Evolutionary conservation across 768 basidiomycete species (phyloP).

Genomic region (Rhizopogon vulgaris): DNA sequence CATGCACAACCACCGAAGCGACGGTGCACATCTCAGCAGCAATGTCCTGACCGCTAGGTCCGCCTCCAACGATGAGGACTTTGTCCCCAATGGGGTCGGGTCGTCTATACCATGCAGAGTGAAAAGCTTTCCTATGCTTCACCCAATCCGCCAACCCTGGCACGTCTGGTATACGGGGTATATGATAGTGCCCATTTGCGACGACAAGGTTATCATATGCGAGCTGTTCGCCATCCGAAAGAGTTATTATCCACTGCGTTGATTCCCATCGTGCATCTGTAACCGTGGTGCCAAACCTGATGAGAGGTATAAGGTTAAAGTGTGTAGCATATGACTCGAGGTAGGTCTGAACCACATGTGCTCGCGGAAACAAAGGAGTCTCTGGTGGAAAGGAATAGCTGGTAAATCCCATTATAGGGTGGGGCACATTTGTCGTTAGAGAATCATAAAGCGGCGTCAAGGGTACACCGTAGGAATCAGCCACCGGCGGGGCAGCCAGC

Average conservation of each 20-base stretch:
- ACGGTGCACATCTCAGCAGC: slow-evolving; percentile 45
- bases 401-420: slow-evolving; percentile 68
- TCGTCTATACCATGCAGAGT: slow-evolving; percentile 65
- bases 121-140: slow-evolving; percentile 42
- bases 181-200: slow-evolving; percentile 69
- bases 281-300: slow-evolving; percentile 60
- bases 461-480: slow-evolving; percentile 37
- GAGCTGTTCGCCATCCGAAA: slow-evolving; percentile 30
- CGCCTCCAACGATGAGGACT: slow-evolving; percentile 44
- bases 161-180: slow-evolving; percentile 55
- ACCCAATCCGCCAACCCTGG: slow-evolving; percentile 62
- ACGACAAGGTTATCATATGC: slow-evolving; percentile 63
- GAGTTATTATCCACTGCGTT: slow-evolving; percentile 43
- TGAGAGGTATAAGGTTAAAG: slow-evolving; percentile 55
- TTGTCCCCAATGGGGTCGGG: slow-evolving; percentile 34
- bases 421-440: slow-evolving; percentile 76
- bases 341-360: slow-evolving; percentile 60
- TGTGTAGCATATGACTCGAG: slow-evolving; percentile 57
- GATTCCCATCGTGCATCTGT: slow-evolving; percentile 34
- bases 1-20: slow-evolving; percentile 48
- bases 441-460: slow-evolving; percentile 72
- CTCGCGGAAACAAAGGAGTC: slow-evolving; percentile 64
- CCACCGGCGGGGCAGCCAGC: slow-evolving; percentile 48
- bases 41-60: slow-evolving; percentile 70
- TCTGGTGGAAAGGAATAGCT: slow-evolving; percentile 63